These are phyloP conservation scores for Elsinoe fawcettii DNA, from an alignment of 2,329 filamentous ascomycete species.

Conservation along the genomic window DNA sequence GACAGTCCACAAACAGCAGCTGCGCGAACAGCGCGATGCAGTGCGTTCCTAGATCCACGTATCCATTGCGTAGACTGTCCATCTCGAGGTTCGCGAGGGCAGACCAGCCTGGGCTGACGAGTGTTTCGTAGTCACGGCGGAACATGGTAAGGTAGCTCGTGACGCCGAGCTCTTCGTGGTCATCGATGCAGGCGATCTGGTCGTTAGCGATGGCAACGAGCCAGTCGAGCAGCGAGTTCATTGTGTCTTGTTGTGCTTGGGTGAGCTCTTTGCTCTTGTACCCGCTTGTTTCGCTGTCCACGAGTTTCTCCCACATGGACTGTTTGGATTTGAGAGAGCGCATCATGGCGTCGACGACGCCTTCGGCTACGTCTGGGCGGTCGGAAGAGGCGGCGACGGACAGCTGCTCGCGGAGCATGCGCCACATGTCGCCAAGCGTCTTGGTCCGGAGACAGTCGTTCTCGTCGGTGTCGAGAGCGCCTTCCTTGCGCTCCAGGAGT, in stretches of 20 bases:
- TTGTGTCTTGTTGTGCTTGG: constrained; percentile 56
- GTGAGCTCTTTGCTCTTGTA: constrained; percentile 49
- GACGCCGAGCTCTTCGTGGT: constrained; percentile 61
- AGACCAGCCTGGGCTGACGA: constrained; percentile 74
- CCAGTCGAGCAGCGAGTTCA: constrained; percentile 77
- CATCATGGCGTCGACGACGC: constrained; percentile 95
- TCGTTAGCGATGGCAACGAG: constrained; percentile 95
- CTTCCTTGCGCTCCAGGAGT: constrained; percentile 68
- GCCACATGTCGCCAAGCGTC: constrained; percentile 90
- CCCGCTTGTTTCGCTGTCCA: constrained; percentile 73
- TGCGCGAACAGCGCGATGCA: constrained; percentile 81
- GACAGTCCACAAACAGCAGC: constrained; percentile 91
- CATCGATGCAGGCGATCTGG: constrained; percentile 96
- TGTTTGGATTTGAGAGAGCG: constrained; percentile 75
- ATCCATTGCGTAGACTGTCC: constrained; percentile 71
- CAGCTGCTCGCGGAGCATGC: constrained; percentile 91
- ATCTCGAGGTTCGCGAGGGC: constrained; percentile 64
- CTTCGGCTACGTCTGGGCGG: constrained; percentile 83
- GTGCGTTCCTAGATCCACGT: constrained; percentile 90
- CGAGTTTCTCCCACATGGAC: constrained; percentile 75
- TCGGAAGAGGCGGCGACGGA: constrained; percentile 76
- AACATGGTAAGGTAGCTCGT: constrained; percentile 81
- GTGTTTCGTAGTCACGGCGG: constrained; percentile 69
- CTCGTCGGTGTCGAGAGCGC: constrained; percentile 77
- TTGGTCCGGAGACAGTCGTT: constrained; percentile 88